These are phyloP conservation scores for Ascoidea asiatica DNA, from an alignment of 805 yeast genomes.

Conservation along the genomic window DNA sequence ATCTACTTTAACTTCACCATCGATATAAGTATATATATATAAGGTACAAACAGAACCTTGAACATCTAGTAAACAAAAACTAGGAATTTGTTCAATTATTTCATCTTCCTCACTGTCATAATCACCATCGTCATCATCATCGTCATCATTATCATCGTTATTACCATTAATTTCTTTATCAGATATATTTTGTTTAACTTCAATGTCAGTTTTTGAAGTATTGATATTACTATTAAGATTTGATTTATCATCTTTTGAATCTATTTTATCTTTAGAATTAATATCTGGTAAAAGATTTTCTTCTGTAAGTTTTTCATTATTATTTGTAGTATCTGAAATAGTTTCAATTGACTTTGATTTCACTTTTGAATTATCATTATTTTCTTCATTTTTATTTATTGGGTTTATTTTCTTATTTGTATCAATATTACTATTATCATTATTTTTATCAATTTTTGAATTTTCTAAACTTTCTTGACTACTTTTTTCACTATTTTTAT, in stretches of 20 bases:
- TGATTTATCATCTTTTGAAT: too few relatives aligned
- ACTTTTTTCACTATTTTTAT: constrained; percentile 1
- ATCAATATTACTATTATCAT: neutral
- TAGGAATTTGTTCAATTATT: constrained; percentile 38
- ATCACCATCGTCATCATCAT: constrained; percentile 4
- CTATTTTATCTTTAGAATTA: neutral
- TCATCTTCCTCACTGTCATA: constrained; percentile 2
- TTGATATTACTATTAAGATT: too few relatives aligned
- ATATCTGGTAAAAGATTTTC: neutral
- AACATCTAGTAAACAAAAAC: constrained; percentile 82
- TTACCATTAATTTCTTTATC: neutral
- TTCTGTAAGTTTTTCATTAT: too few relatives aligned
- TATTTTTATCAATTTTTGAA: constrained; percentile 1
- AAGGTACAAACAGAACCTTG: constrained; percentile 66
- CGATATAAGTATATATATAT: constrained; percentile 71
- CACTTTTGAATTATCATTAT: too few relatives aligned
- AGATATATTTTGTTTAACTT: too few relatives aligned
- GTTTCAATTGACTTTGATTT: neutral
- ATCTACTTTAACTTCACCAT: constrained; percentile 83
- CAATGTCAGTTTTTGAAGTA: neutral
- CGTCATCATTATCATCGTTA: neutral
- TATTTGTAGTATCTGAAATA: neutral
- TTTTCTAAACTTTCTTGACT: neutral
- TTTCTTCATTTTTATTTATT: too few relatives aligned
- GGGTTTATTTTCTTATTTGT: constrained; percentile 1